Evolutionary conservation across 768 basidiomycete species (phyloP).

Genomic region (Leccinum fibrillosum): DNA sequence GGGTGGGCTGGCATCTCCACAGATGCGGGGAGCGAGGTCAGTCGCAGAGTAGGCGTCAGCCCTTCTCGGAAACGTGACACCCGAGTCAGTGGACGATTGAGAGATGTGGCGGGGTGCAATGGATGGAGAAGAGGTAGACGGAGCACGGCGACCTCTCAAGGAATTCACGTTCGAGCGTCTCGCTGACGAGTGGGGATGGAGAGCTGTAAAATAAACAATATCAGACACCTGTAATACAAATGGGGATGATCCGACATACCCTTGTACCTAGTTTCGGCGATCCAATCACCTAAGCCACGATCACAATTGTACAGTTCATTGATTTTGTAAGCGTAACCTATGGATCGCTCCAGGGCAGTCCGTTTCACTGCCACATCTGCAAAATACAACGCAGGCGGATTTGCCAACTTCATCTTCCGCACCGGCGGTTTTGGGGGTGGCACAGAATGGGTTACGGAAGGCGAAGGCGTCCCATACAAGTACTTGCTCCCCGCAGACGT

Average conservation of each 20-base stretch:
- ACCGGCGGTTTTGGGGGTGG: constrained; percentile 18
- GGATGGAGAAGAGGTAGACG: constrained; percentile 41
- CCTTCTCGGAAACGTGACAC: constrained; percentile 75
- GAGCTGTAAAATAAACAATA: constrained; percentile 8
- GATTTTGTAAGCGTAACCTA: constrained; percentile 76
- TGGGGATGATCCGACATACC: constrained; percentile 36
- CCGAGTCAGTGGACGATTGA: constrained; percentile 67
- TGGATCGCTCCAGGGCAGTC: constrained; percentile 63
- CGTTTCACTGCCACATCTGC: constrained; percentile 57
- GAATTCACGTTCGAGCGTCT: constrained; percentile 28
- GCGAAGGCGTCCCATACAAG: constrained; percentile 25
- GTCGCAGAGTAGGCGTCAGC: constrained; percentile 78
- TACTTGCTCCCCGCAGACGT: constrained; percentile 21
- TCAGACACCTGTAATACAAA: constrained; percentile 3
- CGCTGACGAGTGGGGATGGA: constrained; percentile 19
- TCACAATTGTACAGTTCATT: constrained; percentile 76
- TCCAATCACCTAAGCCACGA: constrained; percentile 78
- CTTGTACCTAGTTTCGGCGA: constrained; percentile 51
- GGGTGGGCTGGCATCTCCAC: constrained; percentile 49
- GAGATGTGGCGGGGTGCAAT: constrained; percentile 67
- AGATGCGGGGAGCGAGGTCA: constrained; percentile 54
- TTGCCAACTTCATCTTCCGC: constrained; percentile 34
- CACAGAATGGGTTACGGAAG: constrained; percentile 34
- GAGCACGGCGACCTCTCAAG: constrained; percentile 23
- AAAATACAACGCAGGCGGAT: constrained; percentile 70